Conservation (phyloP, 495 filamentous ascomycete genomes). For the Letharia lupina region DNA sequence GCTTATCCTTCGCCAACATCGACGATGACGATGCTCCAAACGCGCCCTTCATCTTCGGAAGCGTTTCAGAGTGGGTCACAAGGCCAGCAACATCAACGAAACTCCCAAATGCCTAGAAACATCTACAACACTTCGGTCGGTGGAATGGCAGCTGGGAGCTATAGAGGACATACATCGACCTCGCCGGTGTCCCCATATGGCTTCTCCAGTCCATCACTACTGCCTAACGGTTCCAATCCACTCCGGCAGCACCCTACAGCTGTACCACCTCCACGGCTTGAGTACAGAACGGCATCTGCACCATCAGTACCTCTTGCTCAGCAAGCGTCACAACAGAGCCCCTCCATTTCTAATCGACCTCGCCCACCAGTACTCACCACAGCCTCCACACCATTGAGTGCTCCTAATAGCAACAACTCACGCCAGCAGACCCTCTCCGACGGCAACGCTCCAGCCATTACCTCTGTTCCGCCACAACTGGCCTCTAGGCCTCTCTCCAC, state of each 20-base stretch:
- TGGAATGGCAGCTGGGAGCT: constrained; percentile 47
- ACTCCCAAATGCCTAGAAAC: constrained; percentile 53
- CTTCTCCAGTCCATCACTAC: constrained; percentile 66
- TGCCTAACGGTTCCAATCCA: constrained; percentile 44
- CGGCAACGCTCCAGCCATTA: constrained; percentile 34
- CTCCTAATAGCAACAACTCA: constrained; percentile 27
- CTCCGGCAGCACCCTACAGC: constrained; percentile 48
- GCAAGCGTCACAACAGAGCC: constrained; percentile 36
- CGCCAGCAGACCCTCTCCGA: constrained; percentile 33
- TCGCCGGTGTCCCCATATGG: constrained; percentile 76
- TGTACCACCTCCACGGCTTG: constrained; percentile 54
- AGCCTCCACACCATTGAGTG: constrained; percentile 46
- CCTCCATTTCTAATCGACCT: constrained; percentile 37
- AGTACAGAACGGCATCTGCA: constrained; percentile 59
- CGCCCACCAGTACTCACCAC: constrained; percentile 55
- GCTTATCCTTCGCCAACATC: constrained; percentile 75
- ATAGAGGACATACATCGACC: constrained; percentile 58
- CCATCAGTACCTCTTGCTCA: constrained; percentile 46
- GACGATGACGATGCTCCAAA: constrained; percentile 74
- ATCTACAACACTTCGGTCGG: constrained; percentile 49
- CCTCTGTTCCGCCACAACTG: constrained; percentile 31
- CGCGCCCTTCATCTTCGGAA: constrained; percentile 67
- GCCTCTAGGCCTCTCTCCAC: constrained; percentile 42
- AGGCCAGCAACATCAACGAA: constrained; percentile 49
- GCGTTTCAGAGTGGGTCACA: constrained; percentile 47